Conservation (phyloP, 768 basidiomycete genomes). For the Antrodiella citrinella region DNA sequence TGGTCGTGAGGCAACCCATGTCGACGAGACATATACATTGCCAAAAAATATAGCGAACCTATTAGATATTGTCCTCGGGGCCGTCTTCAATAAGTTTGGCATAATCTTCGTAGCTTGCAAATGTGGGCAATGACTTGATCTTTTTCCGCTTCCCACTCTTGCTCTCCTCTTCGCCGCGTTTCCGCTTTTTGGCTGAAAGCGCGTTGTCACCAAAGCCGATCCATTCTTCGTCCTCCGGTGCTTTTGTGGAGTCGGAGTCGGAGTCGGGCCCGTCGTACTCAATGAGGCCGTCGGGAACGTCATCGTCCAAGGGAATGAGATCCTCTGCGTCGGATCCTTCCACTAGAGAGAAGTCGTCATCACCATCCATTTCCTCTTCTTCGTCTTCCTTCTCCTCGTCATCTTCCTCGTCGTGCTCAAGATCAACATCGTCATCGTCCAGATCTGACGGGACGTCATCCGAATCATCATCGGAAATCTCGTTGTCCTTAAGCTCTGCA, state of each 20-base stretch:
- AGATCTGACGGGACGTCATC: conserved; percentile 20
- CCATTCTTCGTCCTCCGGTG: conserved; percentile 44
- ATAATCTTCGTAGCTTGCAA: conserved; percentile 85
- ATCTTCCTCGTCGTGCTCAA: conserved; percentile 21
- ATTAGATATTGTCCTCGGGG: conserved; percentile 56
- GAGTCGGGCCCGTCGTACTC: conserved; percentile 51
- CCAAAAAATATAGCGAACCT: no score
- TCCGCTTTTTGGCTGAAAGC: conserved; percentile 35
- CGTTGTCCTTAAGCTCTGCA: conserved; percentile 28
- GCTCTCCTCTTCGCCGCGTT: conserved; percentile 29
- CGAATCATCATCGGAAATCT: conserved; percentile 26
- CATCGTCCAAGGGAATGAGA: conserved; percentile 48
- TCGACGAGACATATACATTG: no score
- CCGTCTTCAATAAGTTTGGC: conserved; percentile 77
- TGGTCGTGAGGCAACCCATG: no score
- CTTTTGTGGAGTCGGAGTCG: conserved; percentile 18
- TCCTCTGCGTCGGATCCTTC: conserved; percentile 71
- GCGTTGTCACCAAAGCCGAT: conserved; percentile 33
- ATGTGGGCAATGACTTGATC: conserved; percentile 60
- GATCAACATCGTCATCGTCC: conserved; percentile 20
- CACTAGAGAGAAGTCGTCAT: conserved; percentile 43
- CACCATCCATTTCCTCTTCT: conserved; percentile 31
- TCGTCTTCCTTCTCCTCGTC: conserved; percentile 24
- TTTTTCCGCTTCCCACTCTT: conserved; percentile 56
- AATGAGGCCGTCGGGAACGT: conserved; percentile 48